phyloP scores from a whole-genome alignment of 2,329 filamentous ascomycete species.

The Monosporascus sp. region DNA sequence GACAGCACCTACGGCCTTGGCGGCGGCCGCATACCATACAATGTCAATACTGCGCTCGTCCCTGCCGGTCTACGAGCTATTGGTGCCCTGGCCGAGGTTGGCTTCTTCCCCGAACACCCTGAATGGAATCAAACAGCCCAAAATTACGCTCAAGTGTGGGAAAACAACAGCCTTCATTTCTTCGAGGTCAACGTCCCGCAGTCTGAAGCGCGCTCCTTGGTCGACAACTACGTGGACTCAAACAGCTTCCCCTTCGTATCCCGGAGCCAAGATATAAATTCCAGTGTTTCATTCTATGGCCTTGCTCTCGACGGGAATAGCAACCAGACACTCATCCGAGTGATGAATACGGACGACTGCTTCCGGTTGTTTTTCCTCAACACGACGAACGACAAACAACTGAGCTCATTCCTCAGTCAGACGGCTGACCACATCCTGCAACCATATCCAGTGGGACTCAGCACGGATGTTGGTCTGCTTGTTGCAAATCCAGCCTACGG shows the following conservation, averaged over 20 bases:
- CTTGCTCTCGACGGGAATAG: conserved; percentile 50
- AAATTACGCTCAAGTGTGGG: conserved; percentile 54
- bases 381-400: conserved; percentile 57
- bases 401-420: conserved; percentile 51
- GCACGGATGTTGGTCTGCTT: conserved; percentile 50
- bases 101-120: conserved; percentile 44
- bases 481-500: conserved; percentile 58
- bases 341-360: conserved; percentile 61
- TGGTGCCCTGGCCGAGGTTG: conserved; percentile 41
- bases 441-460: conserved; percentile 54
- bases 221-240: conserved; percentile 42
- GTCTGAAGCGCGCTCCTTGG: conserved; percentile 37
- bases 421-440: conserved; percentile 51
- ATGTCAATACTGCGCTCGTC: conserved; percentile 59
- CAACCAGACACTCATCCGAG: conserved; percentile 42
- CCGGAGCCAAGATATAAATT: conserved; percentile 34
- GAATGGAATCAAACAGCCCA: conserved; percentile 42
- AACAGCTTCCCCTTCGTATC: conserved; percentile 40
- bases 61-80: conserved; percentile 58
- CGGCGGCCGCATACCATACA: conserved; percentile 58
- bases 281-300: conserved; percentile 48
- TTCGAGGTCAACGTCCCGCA: conserved; percentile 45
- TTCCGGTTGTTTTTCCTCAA: conserved; percentile 61
- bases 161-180: conserved; percentile 53
- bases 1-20: conserved; percentile 56